These are phyloP conservation scores for Sporobolomyces pararoseus DNA, from an alignment of 768 basidiomycete genomes.

Conservation along the genomic window DNA sequence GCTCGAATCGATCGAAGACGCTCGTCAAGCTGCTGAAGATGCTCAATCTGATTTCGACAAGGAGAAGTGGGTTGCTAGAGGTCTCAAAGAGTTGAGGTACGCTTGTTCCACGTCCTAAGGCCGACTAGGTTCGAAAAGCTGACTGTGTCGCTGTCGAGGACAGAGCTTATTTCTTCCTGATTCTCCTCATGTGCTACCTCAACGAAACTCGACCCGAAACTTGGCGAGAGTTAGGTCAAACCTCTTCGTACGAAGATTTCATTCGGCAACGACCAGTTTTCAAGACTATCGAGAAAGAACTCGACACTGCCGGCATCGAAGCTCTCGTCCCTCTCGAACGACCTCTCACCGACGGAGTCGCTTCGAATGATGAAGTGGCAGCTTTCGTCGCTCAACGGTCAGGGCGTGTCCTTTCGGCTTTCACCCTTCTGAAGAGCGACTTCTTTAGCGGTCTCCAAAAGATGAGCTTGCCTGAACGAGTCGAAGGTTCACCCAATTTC, in stretches of 20 bases:
- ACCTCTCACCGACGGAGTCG: conserved; percentile 45
- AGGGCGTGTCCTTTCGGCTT: conserved; percentile 81
- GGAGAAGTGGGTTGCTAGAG: conserved; percentile 64
- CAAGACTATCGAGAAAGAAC: conserved; percentile 89
- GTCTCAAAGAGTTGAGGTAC: conserved; percentile 72
- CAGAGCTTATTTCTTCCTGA: conserved; percentile 60
- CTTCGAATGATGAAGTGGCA: conserved; percentile 74
- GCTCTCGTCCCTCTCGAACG: conserved; percentile 72
- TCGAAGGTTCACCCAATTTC: conserved; percentile 93
- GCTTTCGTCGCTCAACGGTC: conserved; percentile 76
- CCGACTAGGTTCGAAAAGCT: background rate
- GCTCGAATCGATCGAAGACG: conserved; percentile 80
- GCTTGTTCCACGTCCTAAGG: conserved; percentile 59
- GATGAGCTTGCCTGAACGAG: conserved; percentile 92
- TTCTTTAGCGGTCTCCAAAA: conserved; percentile 86
- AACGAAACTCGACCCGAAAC: conserved; percentile 39
- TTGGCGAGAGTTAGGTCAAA: conserved; percentile 33
- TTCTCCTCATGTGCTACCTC: conserved; percentile 40
- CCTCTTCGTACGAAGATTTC: conserved; percentile 66
- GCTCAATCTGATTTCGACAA: conserved; percentile 66
- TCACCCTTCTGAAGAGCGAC: conserved; percentile 76
- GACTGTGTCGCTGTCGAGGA: conserved; percentile 47
- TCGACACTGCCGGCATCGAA: conserved; percentile 69
- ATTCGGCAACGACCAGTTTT: conserved; percentile 89
- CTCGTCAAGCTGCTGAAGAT: conserved; percentile 71